These are phyloP conservation scores for Eimeria maxima DNA, from an alignment of 169 alveolate genomes.

Conservation along the genomic window DNA sequence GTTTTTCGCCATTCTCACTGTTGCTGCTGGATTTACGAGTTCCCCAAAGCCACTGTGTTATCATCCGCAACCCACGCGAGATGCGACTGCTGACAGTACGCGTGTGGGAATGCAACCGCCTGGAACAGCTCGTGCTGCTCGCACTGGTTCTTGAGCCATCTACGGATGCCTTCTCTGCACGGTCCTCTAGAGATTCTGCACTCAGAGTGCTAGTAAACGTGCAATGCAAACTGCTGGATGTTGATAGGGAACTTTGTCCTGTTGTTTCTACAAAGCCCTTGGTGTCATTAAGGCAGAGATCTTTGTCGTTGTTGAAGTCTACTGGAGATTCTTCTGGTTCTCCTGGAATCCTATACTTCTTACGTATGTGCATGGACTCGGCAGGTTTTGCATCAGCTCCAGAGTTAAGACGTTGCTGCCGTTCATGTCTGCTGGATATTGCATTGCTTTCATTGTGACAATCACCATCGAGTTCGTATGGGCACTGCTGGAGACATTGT, in stretches of 20 bases:
- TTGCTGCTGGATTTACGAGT: constrained; percentile 22
- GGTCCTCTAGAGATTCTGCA: constrained; percentile 15
- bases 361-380: background rate
- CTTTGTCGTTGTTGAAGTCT: background rate
- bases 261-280: constrained; percentile 35
- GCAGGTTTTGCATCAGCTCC: background rate
- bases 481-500: background rate
- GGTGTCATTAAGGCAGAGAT: background rate
- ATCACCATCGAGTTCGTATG: background rate
- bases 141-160: background rate
- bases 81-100: constrained; percentile 50
- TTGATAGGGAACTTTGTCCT: constrained; percentile 47
- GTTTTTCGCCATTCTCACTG: background rate
- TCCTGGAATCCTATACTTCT: background rate
- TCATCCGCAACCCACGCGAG: background rate
- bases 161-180: background rate
- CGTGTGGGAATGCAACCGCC: constrained; percentile 9
- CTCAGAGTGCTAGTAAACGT: constrained; percentile 36
- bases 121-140: constrained; percentile 66
- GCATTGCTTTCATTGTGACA: constrained; percentile 19
- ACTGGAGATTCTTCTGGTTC: background rate
- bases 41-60: constrained; percentile 60
- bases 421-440: background rate
- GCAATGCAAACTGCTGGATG: constrained; percentile 55
- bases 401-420: constrained; percentile 6